These are phyloP conservation scores for Fusarium albosuccineum DNA, from an alignment of 2,329 filamentous ascomycete genomes.

Conservation along the genomic window DNA sequence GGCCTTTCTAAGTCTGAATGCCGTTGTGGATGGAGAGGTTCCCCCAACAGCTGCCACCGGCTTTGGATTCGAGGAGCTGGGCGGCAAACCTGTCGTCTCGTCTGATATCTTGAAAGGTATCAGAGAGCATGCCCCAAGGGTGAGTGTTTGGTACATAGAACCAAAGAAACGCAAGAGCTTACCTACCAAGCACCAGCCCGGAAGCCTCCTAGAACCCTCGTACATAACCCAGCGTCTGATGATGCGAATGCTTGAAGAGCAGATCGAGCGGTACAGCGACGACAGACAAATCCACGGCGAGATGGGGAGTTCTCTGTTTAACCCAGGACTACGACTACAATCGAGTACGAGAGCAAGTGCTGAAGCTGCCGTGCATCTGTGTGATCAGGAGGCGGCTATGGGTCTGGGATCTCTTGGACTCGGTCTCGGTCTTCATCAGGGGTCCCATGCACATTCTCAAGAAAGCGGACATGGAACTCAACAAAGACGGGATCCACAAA, in stretches of 20 bases:
- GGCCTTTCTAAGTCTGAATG: conserved; percentile 63
- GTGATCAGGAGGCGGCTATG: too few relatives aligned
- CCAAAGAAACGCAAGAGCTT: not conserved
- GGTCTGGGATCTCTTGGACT: too few relatives aligned
- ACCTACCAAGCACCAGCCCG: conserved; percentile 14
- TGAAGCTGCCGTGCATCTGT: too few relatives aligned
- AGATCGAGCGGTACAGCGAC: conserved; percentile 39
- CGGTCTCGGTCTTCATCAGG: too few relatives aligned
- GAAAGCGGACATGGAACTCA: not conserved
- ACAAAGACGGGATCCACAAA: not conserved
- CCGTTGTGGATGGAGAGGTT: conserved; percentile 63
- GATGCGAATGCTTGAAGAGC: conserved; percentile 47
- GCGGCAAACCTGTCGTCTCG: conserved; percentile 59
- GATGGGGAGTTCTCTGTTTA: not conserved
- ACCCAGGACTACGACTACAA: not conserved
- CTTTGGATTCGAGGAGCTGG: conserved; percentile 63
- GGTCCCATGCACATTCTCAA: not conserved
- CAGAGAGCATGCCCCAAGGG: conserved; percentile 55
- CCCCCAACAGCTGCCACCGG: conserved; percentile 63
- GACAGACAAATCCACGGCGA: conserved; percentile 1
- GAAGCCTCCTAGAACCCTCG: conserved; percentile 21
- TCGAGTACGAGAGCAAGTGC: not conserved
- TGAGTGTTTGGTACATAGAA: conserved; percentile 39
- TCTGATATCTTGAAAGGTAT: conserved; percentile 55
- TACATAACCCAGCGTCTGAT: conserved; percentile 34